phyloP scores from a whole-genome alignment of 2,329 filamentous ascomycete genomes.

The Helotiales sp. region DNA sequence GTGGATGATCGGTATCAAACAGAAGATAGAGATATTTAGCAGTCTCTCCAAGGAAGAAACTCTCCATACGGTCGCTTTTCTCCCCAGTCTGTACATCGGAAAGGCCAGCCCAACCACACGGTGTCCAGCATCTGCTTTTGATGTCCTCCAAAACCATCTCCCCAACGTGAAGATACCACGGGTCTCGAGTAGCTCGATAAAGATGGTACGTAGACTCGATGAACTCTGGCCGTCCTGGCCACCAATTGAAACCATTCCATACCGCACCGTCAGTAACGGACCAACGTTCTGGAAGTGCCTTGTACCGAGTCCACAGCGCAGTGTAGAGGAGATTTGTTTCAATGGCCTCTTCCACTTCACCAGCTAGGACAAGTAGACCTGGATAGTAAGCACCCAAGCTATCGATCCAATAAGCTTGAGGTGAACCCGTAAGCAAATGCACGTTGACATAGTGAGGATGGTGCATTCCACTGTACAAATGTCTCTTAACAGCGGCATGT shows the following conservation, averaged over 20 bases:
- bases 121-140: conserved; percentile 81
- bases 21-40: conserved; percentile 93
- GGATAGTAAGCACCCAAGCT: conserved; percentile 95
- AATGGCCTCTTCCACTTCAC: conserved; percentile 87
- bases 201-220: conserved; percentile 96
- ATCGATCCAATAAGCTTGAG: conserved; percentile 92
- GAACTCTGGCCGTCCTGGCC: conserved; percentile 93
- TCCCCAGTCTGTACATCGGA: conserved; percentile 82
- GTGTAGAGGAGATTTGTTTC: conserved; percentile 89
- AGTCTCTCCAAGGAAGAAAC: conserved; percentile 96
- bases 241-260: conserved; percentile 88
- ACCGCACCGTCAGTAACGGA: conserved; percentile 81
- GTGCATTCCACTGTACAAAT: conserved; percentile 82
- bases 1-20: conserved; percentile 80
- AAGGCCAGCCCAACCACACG: conserved; percentile 90
- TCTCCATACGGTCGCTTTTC: conserved; percentile 94
- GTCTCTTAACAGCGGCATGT: conserved; percentile 82
- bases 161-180: conserved; percentile 93
- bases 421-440: conserved; percentile 83
- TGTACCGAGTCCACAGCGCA: conserved; percentile 91
- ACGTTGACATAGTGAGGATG: conserved; percentile 93
- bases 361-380: conserved; percentile 80
- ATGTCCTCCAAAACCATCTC: conserved; percentile 95
- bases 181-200: conserved; percentile 90
- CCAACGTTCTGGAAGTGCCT: conserved; percentile 93